Evolutionary conservation across 139 green algal species (phyloP), one percentile per base, ranked within the genome.

Genomic region (Tetradesmus obliquus): DNA sequence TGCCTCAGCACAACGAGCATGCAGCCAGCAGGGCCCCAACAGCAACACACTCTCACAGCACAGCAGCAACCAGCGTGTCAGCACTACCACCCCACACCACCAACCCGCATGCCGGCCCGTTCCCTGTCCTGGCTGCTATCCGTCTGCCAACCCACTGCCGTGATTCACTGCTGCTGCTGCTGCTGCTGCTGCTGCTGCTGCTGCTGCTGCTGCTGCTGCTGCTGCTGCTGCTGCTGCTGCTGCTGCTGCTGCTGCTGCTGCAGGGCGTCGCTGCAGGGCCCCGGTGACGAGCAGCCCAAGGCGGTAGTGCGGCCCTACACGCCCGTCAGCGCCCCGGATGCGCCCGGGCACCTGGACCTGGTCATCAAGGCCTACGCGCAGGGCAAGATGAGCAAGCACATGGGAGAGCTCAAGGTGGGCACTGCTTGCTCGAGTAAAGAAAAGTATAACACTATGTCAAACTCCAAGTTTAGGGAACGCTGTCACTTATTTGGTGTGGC

Each of bases 301-400:
- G 93, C 90, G n/a, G 94, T 96, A 1, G 94, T 97, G n/a, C 87
- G 95, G 32, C 95, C 95, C 9, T 97, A 97, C 91, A 97, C 96
- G 0, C 96, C 96, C 51, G 95, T 95, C 9, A 92, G 85, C 1
- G 58, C 84, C 3, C 76, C 94, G 6, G 94, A 96, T 51, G 86
- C 84, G 17, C 13, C 55, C 53, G 80, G 80, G 4, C 92, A 96
- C 79, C 83, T 91, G 62, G 87, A 91, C 17, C 82, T 93, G 60
- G 93, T 94, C 1, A 88, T 95, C 66, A 95, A 95, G 93, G 90
- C 76, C 2, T 96, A 96, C 80, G 82, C 91, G 9, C 85, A 94
- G 71, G 96, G 96, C 55, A 95, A 96, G 54, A 97, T 98, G 96
- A 93, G 83, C 53, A 96, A 95, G 93, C 93, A 96, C 92, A 93